phyloP scores from a whole-genome alignment of 305 asterid species.

The Rubia tinctorum region DNA sequence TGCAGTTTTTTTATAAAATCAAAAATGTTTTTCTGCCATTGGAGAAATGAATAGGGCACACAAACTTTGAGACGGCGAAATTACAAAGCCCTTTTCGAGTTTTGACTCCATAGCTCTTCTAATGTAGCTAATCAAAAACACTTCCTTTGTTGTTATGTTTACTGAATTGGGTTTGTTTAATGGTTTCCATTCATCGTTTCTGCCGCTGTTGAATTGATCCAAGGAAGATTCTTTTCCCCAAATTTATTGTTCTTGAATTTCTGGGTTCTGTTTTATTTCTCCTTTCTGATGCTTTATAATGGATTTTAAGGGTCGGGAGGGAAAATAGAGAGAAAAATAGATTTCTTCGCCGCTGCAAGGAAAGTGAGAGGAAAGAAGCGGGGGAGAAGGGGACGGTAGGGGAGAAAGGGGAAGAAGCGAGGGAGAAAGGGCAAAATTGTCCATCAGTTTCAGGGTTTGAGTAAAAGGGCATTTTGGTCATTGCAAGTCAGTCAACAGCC shows the following conservation, averaged over 20 bases:
- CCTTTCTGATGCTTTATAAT: background rate
- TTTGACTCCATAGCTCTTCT: background rate
- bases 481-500: too few relatives aligned
- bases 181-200: background rate
- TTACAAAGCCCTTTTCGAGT: slow-evolving; percentile 2
- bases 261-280: slow-evolving; percentile 1
- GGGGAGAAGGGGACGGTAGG: too few relatives aligned
- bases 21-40: background rate
- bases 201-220: background rate
- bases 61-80: slow-evolving; percentile 11
- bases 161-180: slow-evolving; percentile 4
- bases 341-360: too few relatives aligned
- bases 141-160: background rate
- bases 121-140: background rate
- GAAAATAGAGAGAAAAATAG: background rate
- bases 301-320: background rate
- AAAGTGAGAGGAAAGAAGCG: too few relatives aligned
- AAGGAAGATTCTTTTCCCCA: background rate
- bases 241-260: background rate
- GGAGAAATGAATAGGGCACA: background rate
- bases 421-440: too few relatives aligned
- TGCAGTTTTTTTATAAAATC: too few relatives aligned
- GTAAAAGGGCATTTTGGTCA: too few relatives aligned
- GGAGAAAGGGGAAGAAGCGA: too few relatives aligned
- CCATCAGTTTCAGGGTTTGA: too few relatives aligned